phyloP scores from a whole-genome alignment of 306 rosid species.

The Delonix regia region DNA sequence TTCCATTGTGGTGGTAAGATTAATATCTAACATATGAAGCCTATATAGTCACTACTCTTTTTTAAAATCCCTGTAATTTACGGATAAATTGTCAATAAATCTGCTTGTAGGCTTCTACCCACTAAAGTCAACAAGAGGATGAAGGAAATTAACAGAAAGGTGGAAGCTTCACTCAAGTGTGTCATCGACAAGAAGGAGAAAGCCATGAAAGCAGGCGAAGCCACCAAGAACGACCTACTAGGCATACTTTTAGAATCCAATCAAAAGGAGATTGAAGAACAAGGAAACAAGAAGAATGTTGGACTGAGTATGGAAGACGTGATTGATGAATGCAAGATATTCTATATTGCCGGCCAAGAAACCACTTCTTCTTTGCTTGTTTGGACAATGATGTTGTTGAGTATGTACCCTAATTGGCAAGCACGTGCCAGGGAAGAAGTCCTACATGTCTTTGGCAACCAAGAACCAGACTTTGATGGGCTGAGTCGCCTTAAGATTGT shows the following conservation, averaged over 20 bases:
- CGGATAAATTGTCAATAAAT: too few species aligned
- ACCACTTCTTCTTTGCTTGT: constrained; percentile 34
- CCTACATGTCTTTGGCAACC: constrained; percentile 37
- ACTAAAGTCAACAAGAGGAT: constrained; percentile 25
- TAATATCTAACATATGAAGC: too few species aligned
- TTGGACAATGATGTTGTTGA: constrained; percentile 54
- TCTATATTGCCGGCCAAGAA: constrained; percentile 56
- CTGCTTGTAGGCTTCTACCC: constrained; percentile 12
- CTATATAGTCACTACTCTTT: too few species aligned
- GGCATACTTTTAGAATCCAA: constrained; percentile 56
- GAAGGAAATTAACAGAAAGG: constrained; percentile 5
- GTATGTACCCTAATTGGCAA: constrained; percentile 51
- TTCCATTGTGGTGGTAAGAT: constrained; percentile 38
- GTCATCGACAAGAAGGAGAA: constrained; percentile 44
- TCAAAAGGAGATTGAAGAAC: constrained; percentile 42
- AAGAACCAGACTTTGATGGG: constrained; percentile 40
- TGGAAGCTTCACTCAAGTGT: constrained; percentile 7
- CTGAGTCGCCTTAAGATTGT: constrained; percentile 46
- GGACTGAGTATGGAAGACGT: constrained; percentile 47
- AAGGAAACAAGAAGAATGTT: constrained; percentile 25
- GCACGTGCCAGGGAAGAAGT: constrained; percentile 56
- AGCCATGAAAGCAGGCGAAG: constrained; percentile 37
- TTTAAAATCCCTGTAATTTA: too few species aligned
- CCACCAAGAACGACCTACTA: constrained; percentile 33
- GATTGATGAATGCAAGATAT: constrained; percentile 50